Conservation (phyloP, 768 basidiomycete species). For the Chalciporus piperatus region DNA sequence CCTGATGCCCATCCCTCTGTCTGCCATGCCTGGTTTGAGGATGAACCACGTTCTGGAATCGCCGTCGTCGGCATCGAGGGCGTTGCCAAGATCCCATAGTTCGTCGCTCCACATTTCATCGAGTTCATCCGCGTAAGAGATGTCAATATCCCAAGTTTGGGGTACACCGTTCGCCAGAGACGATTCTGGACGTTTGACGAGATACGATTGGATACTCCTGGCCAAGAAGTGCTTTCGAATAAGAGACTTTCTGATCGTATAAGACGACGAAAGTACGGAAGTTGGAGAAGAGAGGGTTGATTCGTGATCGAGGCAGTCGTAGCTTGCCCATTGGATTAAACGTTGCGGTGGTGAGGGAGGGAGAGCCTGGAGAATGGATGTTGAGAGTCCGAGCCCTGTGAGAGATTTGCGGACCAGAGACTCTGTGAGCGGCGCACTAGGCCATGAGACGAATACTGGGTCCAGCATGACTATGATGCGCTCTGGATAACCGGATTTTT, state of each 20-base stretch:
- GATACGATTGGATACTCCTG: constrained; percentile 64
- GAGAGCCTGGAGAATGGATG: constrained; percentile 28
- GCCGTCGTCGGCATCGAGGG: constrained; percentile 43
- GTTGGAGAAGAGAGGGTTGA: constrained; percentile 52
- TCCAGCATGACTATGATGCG: neutral
- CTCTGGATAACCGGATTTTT: neutral
- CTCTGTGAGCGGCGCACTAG: constrained; percentile 51
- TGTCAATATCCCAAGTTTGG: constrained; percentile 77
- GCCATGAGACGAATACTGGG: constrained; percentile 49
- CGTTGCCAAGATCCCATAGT: constrained; percentile 76
- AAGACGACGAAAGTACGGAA: constrained; percentile 69
- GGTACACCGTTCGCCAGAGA: constrained; percentile 58
- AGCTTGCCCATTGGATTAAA: constrained; percentile 80
- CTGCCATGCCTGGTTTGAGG: constrained; percentile 96
- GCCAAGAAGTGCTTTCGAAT: constrained; percentile 95
- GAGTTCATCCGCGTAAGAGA: constrained; percentile 90
- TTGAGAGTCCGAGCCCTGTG: constrained; percentile 28
- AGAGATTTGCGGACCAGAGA: constrained; percentile 46
- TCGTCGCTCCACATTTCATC: constrained; percentile 94
- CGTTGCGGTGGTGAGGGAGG: constrained; percentile 19
- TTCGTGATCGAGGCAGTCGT: constrained; percentile 82
- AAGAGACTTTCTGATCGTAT: constrained; percentile 87
- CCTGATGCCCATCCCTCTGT: constrained; percentile 92
- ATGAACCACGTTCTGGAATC: constrained; percentile 75
- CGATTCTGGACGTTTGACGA: constrained; percentile 66